Evolutionary conservation across 1,284 basidiomycete genomes (phyloP).

Genomic region (Cutaneotrichosporon sp.): DNA sequence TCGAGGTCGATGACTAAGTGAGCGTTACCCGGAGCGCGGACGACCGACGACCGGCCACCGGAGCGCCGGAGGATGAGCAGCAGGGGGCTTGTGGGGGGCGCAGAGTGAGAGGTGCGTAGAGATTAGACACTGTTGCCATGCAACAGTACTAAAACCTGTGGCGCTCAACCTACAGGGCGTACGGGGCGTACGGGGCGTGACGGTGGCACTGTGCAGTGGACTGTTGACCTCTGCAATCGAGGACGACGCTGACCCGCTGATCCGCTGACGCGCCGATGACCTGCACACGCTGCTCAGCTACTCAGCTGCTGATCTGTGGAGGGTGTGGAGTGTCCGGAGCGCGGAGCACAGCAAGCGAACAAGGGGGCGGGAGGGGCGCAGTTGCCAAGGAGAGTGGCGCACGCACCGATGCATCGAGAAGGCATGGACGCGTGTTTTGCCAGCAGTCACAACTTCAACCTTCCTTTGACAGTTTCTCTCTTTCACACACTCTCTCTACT

Average conservation of each 20-base stretch:
- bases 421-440: no score
- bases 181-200: no score
- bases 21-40: background rate
- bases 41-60: background rate
- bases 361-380: no score
- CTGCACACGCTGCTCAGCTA: background rate
- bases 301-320: no score
- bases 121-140: background rate
- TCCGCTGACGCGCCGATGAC: background rate
- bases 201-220: no score
- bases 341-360: no score
- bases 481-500: background rate
- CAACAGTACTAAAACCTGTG: background rate
- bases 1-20: conserved; percentile 45
- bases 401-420: no score
- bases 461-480: background rate
- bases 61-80: no score
- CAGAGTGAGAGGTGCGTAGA: background rate
- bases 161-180: no score
- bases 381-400: background rate
- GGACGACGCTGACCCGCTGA: background rate
- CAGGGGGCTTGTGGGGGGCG: background rate
- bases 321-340: no score
- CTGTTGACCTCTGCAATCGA: background rate
- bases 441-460: background rate